phyloP scores from a whole-genome alignment of 345 rosid genomes.

The Physaria fendleri region DNA sequence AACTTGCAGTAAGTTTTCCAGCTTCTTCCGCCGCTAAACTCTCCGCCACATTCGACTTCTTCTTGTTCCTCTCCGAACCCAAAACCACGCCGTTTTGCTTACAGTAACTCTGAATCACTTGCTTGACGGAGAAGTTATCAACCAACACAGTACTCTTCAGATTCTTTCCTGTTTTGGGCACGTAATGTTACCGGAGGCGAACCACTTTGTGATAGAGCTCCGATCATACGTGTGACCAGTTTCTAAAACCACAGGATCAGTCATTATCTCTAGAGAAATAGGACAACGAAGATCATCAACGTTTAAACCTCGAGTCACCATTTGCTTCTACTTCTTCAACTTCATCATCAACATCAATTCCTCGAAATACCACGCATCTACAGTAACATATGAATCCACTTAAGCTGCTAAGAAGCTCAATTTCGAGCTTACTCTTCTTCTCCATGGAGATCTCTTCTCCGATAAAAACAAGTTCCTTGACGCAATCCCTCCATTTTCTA shows the following conservation, averaged over 20 bases:
- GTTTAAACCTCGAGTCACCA: conserved; percentile 29
- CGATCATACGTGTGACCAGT: conserved; percentile 78
- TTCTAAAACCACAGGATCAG: conserved; percentile 53
- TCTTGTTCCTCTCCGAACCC: not conserved
- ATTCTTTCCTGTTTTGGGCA: conserved; percentile 70
- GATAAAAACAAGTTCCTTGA: conserved; percentile 51
- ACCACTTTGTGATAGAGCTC: conserved; percentile 57
- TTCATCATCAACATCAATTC: conserved; percentile 27
- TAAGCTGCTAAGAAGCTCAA: conserved; percentile 42
- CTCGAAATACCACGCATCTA: conserved; percentile 51
- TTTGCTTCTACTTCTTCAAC: conserved; percentile 17
- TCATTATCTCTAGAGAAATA: conserved; percentile 65
- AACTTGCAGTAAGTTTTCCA: conserved; percentile 36
- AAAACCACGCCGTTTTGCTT: conserved; percentile 35
- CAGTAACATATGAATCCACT: conserved; percentile 51
- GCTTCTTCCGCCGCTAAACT: conserved; percentile 60
- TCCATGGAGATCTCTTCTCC: conserved; percentile 40
- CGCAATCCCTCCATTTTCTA: conserved; percentile 55
- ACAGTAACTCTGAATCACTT: conserved; percentile 43
- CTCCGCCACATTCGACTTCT: conserved; percentile 35
- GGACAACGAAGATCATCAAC: conserved; percentile 69
- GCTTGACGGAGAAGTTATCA: conserved; percentile 43
- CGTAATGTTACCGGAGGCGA: conserved; percentile 49
- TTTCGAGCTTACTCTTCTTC: conserved; percentile 24
- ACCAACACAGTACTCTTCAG: conserved; percentile 35